These are phyloP conservation scores for Curvularia lunata DNA, from an alignment of 2,329 filamentous ascomycete genomes.

Conservation along the genomic window DNA sequence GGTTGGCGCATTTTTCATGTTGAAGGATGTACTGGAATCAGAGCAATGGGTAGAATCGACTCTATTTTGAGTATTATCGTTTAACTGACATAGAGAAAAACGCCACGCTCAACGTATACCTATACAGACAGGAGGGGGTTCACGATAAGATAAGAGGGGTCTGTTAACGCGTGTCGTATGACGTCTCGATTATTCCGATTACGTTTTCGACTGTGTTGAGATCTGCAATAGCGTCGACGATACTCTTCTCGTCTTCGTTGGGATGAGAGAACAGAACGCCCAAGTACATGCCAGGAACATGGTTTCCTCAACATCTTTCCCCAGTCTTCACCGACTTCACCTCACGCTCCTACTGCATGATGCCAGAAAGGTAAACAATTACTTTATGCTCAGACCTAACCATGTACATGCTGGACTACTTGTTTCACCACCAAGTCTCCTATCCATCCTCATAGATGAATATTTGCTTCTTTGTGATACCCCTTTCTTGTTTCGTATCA, in stretches of 20 bases:
- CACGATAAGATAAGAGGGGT: conserved; percentile 8
- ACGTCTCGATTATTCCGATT: background rate
- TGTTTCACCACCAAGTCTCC: background rate
- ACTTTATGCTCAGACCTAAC: background rate
- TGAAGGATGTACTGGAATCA: background rate
- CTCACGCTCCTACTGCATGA: background rate
- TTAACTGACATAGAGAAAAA: background rate
- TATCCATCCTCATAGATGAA: background rate
- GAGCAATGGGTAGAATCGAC: background rate
- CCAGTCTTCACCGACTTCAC: background rate
- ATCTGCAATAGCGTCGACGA: background rate
- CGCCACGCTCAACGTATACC: background rate
- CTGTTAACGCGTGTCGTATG: background rate
- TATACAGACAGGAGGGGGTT: background rate
- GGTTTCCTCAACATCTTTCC: too few relatives aligned
- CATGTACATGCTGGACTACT: background rate
- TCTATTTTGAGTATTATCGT: background rate
- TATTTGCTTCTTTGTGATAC: background rate
- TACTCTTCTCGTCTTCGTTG: background rate
- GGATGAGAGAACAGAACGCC: background rate
- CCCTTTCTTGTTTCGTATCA: background rate
- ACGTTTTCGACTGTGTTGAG: background rate
- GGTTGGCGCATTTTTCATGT: background rate
- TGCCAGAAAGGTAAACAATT: background rate
- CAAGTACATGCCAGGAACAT: too few relatives aligned